Base-by-base conservation (phyloP, 768 basidiomycete genomes). In the Lenzites betulinus region DNA sequence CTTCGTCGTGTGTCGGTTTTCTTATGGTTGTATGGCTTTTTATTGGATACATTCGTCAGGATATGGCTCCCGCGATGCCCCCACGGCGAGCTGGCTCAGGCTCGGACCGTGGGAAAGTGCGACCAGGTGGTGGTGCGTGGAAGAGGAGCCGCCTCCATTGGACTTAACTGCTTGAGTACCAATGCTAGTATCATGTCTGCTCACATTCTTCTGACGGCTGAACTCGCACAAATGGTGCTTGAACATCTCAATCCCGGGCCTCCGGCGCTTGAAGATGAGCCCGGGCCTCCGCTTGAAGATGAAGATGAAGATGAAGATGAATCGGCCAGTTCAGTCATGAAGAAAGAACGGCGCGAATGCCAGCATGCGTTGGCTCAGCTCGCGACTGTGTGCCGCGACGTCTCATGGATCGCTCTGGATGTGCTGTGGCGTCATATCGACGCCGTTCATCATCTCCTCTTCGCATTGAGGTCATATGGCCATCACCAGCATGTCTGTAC, bases 261-360 rank as follows among this genome's bases (percentile, higher is more conserved):
- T 1, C 4, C n/a, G n/a, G n/a, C 39, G 12, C 36, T 22, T 18
- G 22, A 36, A 13, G 18, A 22, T 16, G 38, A 23, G 1, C 51
- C 51, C 1, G 51, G 51, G 2, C 36, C 51, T 1, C 4, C 39
- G 12, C 36, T 22, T 18, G 23, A 13, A 7, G 11, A n/a, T 25
- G n/a, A n/a, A n/a, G n/a, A n/a, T n/a, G n/a, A n/a, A n/a, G n/a
- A n/a, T n/a, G n/a, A n/a, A n/a, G n/a, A n/a, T n/a, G 20, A 20
- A 30, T 23, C 22, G 15, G n/a, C n/a, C n/a, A n/a, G 6, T 4
- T 12, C 26, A 8, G 28, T 12, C 84, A 22, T 89, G 78, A 53
- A 75, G 79, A 64, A 78, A 79, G 53, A 89, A 70, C 62, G 55
- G 35, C 25, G 18, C 15, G 47, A 49, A 12, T n/a, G 47, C 11